Conservation (phyloP, 2,329 filamentous ascomycete species). For the Furcasterigmium furcatum region DNA sequence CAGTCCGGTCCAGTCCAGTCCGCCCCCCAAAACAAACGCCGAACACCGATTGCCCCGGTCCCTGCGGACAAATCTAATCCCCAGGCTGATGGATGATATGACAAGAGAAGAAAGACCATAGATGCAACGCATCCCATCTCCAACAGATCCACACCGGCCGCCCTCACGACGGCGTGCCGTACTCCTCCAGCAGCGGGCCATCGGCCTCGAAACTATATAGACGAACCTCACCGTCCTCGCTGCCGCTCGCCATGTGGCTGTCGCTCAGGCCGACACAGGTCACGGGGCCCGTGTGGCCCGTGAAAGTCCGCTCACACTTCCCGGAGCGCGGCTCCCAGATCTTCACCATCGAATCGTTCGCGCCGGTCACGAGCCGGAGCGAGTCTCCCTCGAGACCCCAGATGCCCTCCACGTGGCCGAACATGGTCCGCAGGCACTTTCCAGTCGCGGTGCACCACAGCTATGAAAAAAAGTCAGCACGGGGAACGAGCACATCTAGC, state of each 20-base stretch:
- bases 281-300: constrained; percentile 84
- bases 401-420: constrained; percentile 93
- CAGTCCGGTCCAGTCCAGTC: background rate
- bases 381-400: constrained; percentile 92
- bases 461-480: constrained; percentile 34
- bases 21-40: background rate
- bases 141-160: background rate
- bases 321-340: constrained; percentile 88
- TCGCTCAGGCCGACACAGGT: constrained; percentile 93
- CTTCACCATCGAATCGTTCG: constrained; percentile 93
- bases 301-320: constrained; percentile 88
- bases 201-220: constrained; percentile 72
- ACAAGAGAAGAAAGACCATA: constrained; percentile 1
- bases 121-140: background rate
- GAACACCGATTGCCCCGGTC: constrained; percentile 1
- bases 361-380: constrained; percentile 81
- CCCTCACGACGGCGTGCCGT: constrained; percentile 45
- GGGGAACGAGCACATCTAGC: background rate
- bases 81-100: too few relatives aligned
- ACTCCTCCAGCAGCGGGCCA: constrained; percentile 38
- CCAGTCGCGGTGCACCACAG: constrained; percentile 87
- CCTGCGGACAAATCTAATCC: constrained; percentile 7
- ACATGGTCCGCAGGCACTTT: constrained; percentile 85
- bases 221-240: constrained; percentile 88
- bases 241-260: constrained; percentile 82